These are phyloP conservation scores for Camellia oleifera DNA, from an alignment of 179 eudicot genomes.

Conservation along the genomic window DNA sequence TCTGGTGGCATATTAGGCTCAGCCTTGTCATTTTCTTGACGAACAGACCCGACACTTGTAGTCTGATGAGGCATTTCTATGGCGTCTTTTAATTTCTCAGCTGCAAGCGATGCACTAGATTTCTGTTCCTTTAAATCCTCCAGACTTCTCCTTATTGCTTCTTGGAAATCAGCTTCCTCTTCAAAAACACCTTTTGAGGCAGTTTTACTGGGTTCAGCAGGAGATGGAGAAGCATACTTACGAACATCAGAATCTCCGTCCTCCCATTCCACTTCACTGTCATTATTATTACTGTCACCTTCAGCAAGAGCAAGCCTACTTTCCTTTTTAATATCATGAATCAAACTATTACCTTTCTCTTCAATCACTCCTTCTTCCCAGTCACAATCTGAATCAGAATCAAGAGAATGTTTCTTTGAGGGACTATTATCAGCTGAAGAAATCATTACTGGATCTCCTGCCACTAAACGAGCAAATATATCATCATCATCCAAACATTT, in stretches of 20 bases:
- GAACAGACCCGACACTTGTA: constrained; percentile 12
- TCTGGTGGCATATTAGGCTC: constrained; percentile 24
- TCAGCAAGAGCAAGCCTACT: constrained; percentile 19
- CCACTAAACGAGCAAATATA: constrained; percentile 71
- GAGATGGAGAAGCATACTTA: constrained; percentile 26
- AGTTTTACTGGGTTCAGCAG: constrained; percentile 26
- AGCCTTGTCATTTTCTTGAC: constrained; percentile 30
- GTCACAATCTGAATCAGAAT: constrained; percentile 58
- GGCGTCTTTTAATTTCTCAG: constrained; percentile 20
- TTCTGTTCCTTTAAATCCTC: constrained; percentile 37
- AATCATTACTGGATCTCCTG: constrained; percentile 42
- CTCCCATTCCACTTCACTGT: constrained; percentile 59
- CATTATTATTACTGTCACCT: constrained; percentile 29
- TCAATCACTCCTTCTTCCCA: constrained; percentile 68
- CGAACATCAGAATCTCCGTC: constrained; percentile 35
- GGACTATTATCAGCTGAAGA: constrained; percentile 30
- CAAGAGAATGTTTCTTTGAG: constrained; percentile 20
- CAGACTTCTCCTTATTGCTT: constrained; percentile 84
- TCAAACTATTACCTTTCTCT: constrained; percentile 17
- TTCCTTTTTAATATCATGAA: constrained; percentile 18
- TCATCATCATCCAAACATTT: constrained; percentile 51
- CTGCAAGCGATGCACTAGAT: constrained; percentile 26
- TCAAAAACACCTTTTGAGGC: constrained; percentile 62
- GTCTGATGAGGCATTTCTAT: constrained; percentile 17
- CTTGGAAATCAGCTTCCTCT: constrained; percentile 82